Evolutionary conservation across 1,139 yeast genomes (phyloP).

Genomic region (Scheffersomyces insectosa): DNA sequence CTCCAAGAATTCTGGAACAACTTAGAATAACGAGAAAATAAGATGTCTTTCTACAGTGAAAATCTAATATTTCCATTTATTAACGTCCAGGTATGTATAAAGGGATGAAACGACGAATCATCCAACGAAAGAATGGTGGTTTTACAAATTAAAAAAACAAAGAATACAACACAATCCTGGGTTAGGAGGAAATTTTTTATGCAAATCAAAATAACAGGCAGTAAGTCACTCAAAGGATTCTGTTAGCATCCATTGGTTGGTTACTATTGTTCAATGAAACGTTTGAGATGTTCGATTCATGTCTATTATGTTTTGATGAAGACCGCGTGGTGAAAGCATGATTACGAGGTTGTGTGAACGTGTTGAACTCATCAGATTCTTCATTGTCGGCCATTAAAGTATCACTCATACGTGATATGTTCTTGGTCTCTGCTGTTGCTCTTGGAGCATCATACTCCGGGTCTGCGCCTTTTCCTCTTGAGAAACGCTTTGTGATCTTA

Average conservation of each 20-base stretch:
- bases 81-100: not conserved
- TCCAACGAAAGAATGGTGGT: not conserved
- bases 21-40: too few species aligned
- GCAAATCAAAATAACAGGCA: constrained; percentile 1
- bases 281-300: constrained; percentile 26
- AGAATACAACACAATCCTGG: too few species aligned
- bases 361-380: constrained; percentile 10
- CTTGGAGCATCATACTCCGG: too few species aligned
- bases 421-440: constrained; percentile 9
- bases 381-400: constrained; percentile 21
- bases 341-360: not conserved
- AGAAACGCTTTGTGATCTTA: too few species aligned
- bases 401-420: constrained; percentile 37
- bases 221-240: constrained; percentile 21
- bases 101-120: not conserved
- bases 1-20: constrained; percentile 9
- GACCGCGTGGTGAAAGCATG: constrained; percentile 3
- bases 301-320: constrained; percentile 24
- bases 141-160: not conserved
- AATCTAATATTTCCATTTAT: too few species aligned
- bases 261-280: constrained; percentile 22
- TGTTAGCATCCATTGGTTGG: constrained; percentile 32
- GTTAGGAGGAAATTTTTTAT: too few species aligned
- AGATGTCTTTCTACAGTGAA: too few species aligned
- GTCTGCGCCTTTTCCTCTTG: too few species aligned